Evolutionary conservation across 108 stramenopile species (phyloP).

Genomic region (Skeletonema potamos): DNA sequence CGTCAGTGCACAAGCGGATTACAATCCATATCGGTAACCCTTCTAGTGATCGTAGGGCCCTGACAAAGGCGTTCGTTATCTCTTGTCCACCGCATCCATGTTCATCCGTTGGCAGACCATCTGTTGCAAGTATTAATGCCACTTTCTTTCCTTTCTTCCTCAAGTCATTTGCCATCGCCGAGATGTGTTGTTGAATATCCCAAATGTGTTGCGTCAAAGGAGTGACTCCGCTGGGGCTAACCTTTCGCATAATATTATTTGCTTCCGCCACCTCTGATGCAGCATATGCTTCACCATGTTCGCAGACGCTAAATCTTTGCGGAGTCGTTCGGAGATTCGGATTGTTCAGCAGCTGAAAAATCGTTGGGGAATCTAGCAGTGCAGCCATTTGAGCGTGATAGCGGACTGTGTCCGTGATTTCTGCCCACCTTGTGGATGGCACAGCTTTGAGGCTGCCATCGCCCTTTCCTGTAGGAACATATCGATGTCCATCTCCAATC

Average conservation of each 20-base stretch:
- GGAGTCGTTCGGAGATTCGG: conserved; percentile 40
- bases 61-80: conserved; percentile 30
- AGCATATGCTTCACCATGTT: conserved; percentile 24
- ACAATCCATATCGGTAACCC: conserved; percentile 77
- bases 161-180: conserved; percentile 31
- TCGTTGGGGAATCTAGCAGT: conserved; percentile 53
- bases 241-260: conserved; percentile 24
- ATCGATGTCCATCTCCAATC: conserved; percentile 56
- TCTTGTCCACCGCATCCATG: conserved; percentile 33
- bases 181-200: conserved; percentile 45
- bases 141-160: conserved; percentile 40
- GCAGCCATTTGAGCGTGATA: conserved; percentile 72
- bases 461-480: conserved; percentile 28
- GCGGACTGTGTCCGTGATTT: conserved; percentile 60
- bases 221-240: conserved; percentile 59
- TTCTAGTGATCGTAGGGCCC: conserved; percentile 52
- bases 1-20: conserved; percentile 82
- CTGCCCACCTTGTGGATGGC: conserved; percentile 63
- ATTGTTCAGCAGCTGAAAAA: conserved; percentile 63
- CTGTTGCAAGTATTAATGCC: conserved; percentile 57
- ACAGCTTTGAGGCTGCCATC: conserved; percentile 30
- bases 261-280: conserved; percentile 41
- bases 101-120: conserved; percentile 54
- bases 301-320: conserved; percentile 56
- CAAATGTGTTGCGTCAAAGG: conserved; percentile 60